Evolutionary conservation across 306 rosid species (phyloP).

Genomic region (Betula pendula): DNA sequence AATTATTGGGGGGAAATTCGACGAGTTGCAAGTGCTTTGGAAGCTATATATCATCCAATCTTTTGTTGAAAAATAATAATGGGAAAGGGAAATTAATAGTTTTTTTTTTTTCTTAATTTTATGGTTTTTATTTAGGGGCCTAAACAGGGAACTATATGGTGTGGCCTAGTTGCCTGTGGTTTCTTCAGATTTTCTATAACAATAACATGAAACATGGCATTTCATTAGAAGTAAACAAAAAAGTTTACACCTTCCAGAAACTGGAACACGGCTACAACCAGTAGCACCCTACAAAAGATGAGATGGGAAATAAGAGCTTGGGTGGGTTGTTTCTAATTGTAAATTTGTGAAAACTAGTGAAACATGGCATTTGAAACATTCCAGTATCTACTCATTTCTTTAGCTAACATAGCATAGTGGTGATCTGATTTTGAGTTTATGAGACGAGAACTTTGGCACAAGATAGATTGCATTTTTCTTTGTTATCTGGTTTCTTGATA

Average conservation of each 20-base stretch:
- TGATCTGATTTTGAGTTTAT: not conserved
- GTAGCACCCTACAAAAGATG: too few species aligned
- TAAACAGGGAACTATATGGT: not conserved
- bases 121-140: not conserved
- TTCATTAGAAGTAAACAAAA: too few species aligned
- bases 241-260: too few species aligned
- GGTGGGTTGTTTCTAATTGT: too few species aligned
- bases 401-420: not conserved
- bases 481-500: not conserved
- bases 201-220: not conserved
- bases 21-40: not conserved
- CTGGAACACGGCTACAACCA: too few species aligned
- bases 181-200: not conserved
- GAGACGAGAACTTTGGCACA: not conserved
- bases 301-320: too few species aligned
- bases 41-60: too few species aligned
- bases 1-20: not conserved
- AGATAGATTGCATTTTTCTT: not conserved
- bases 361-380: not conserved
- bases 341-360: too few species aligned
- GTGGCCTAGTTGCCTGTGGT: not conserved
- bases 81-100: not conserved
- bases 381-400: not conserved
- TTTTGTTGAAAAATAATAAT: too few species aligned
- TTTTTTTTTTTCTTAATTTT: not conserved